Percentiles rank a stretch among this genome's conserved stretches.
phyloP scores from a whole-genome alignment of 192 early-diverging fungal species.

The Coemansia sp. region DNA sequence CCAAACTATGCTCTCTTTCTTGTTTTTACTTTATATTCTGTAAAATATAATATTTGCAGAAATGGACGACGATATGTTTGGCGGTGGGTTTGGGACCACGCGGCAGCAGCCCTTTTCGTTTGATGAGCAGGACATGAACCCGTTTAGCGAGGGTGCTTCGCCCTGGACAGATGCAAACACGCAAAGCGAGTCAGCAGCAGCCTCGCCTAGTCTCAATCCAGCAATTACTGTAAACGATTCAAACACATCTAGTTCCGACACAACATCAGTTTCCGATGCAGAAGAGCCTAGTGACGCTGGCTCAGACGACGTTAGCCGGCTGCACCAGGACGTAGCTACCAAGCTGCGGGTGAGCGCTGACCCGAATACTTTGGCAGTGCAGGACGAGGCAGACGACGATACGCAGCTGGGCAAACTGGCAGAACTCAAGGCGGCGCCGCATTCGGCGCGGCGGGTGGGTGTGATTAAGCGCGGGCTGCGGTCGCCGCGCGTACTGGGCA shows the following conservation, averaged over 20 bases:
- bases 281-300: slow-evolving; percentile 5
- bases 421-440: slow-evolving; percentile 14
- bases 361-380: too few relatives aligned
- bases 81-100: slow-evolving; percentile 35
- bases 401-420: background rate
- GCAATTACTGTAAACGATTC: background rate
- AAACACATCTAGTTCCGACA: background rate
- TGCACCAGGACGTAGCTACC: slow-evolving; percentile 11
- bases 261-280: background rate
- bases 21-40: background rate
- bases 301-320: slow-evolving; percentile 8
- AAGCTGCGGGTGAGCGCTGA: slow-evolving; percentile 11
- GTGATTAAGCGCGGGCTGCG: slow-evolving; percentile 48
- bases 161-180: slow-evolving; percentile 24
- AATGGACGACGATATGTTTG: slow-evolving; percentile 49
- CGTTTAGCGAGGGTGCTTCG: slow-evolving; percentile 36
- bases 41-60: background rate
- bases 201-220: background rate
- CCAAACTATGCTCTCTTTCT: background rate
- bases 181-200: background rate
- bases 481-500: slow-evolving; percentile 46
- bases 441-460: slow-evolving; percentile 44
- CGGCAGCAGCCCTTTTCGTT: slow-evolving; percentile 37
- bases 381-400: slow-evolving; percentile 6
- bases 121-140: slow-evolving; percentile 49